Percentiles rank a stretch among this genome's conserved stretches.
Conservation (phyloP, 257 asterid genomes). For the Solanum lycopersicoides region DNA sequence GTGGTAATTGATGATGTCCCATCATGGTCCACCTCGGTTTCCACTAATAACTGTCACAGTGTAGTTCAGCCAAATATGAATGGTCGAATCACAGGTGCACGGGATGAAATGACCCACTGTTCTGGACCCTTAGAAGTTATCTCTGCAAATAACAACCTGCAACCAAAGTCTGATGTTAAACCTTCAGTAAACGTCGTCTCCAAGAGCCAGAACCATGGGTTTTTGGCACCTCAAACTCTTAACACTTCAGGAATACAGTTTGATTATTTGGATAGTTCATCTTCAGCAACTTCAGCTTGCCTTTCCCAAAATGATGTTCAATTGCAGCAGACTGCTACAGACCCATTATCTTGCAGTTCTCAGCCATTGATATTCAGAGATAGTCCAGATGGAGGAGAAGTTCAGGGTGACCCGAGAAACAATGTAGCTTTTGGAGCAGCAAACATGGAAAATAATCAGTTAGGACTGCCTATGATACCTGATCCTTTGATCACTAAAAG, state of each 20-base stretch:
- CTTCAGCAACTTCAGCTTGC: slow-evolving; percentile 81
- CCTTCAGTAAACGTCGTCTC: slow-evolving; percentile 41
- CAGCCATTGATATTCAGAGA: slow-evolving; percentile 63
- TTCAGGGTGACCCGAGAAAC: slow-evolving; percentile 56
- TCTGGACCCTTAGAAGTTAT: slow-evolving; percentile 41
- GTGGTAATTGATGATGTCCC: slow-evolving; percentile 76
- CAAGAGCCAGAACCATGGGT: slow-evolving; percentile 58
- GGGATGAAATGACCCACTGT: slow-evolving; percentile 49
- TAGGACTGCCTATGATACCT: slow-evolving; percentile 58
- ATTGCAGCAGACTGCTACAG: slow-evolving; percentile 39
- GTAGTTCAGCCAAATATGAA: slow-evolving; percentile 39
- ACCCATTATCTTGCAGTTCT: slow-evolving; percentile 65
- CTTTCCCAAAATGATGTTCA: slow-evolving; percentile 71
- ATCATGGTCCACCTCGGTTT: slow-evolving; percentile 89
- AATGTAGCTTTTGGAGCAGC: slow-evolving; percentile 38
- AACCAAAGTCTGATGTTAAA: slow-evolving; percentile 33
- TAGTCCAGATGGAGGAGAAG: slow-evolving; percentile 53
- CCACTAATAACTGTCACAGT: slow-evolving; percentile 66
- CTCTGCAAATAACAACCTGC: slow-evolving; percentile 37
- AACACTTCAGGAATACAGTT: slow-evolving; percentile 46
- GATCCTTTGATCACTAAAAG: slow-evolving; percentile 46
- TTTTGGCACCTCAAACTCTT: slow-evolving; percentile 23
- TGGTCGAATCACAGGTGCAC: slow-evolving; percentile 21
- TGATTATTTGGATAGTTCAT: slow-evolving; percentile 83
- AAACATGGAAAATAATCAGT: slow-evolving; percentile 44